Evolutionary conservation across 78 protist species (phyloP), one percentile per base, ranked within the genome.

Genomic region (Dictyostelium capitatum): DNA sequence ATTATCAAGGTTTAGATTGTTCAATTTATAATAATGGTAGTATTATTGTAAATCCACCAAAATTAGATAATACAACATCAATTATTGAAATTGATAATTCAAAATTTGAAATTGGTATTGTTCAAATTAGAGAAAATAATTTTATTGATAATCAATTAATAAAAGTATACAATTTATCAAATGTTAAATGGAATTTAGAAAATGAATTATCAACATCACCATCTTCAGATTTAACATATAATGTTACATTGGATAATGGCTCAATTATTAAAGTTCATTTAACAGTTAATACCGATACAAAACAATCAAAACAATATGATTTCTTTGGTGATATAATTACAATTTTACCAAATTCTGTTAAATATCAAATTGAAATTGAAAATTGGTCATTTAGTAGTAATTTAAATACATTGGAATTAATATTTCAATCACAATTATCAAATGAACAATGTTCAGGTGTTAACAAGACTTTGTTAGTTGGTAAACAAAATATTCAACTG

Each of bases 41-140:
- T 3, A 14, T 5, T 6, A 25, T 23, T 11, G 43, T 37, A 3
- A 51, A 51, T 51, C 75, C 75, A 32, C 75, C 75, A 25, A 67
- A 30, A 15, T 30, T 67, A 2, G 75, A 67, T 67, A 67, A 67
- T 17, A 67, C 75, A 25, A 67, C 75, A 3, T 67, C 75, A 25
- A 67, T 67, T 6, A 67, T 67, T 17, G 75, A 67, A 12, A 69
- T 74, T 3, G 32, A 82, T 67, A 74, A 82, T 25, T 69, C 56
- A 43, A 82, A 82, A 14, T 67, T 82, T 50, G 79, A 74, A 15
- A 46, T 82, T 82, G 89, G 89, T 67, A 32, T 82, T 8, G 46
- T 25, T 51, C 72, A 65, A 28, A 25, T 41, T 1, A 82, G 65
- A 82, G 72, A 82, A 51, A 51, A n/a, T 5, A 20, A 50, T 3